Evolutionary conservation across 2,329 filamentous ascomycete species (phyloP), one percentile per base, ranked within the genome.

Genomic region (Cordyceps pruinosa): DNA sequence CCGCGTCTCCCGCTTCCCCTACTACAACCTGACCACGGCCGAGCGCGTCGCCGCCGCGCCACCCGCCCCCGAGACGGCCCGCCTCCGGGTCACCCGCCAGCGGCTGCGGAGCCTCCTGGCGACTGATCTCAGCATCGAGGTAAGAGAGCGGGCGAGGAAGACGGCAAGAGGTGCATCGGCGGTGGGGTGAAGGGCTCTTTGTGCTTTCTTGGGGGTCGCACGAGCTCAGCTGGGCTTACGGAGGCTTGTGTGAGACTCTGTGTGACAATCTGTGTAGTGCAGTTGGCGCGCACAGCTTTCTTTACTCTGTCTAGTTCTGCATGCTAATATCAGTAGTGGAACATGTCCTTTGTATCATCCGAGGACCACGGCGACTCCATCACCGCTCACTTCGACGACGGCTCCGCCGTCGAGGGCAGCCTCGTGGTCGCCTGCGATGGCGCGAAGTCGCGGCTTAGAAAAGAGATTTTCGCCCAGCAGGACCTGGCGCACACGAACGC

Each of bases 21-120:
- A 83, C 60, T 80, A 81, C 45, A 76, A 87, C 64, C 72, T 86
- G 17, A 76, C 69, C 62, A 78, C 73, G 0, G 79, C 75, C 4
- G 70, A 77, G 49, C 61, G 73, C 5, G 69, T 66, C 44, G 64
- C 69, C 0, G 70, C 73, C 0, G 72, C 75, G 10, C 80, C 74
- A 17, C 68, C 69, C 42, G 72, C 77, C 0, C 70, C 76, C 0
- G 74, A 78, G 19, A 68, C 72, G 12, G 67, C 74, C 37, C 70
- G 77, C 1, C 73, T 81, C 26, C 69, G 80, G 3, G 76, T 83
- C 0, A 74, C 73, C 8, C 67, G 80, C 6, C 72, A 76, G 46
- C 70, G 73, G 54, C 65, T 83, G 37, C 68, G 79, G 47, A 67
- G 67, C 37, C 42, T 83, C 34, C 59, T 83, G 57, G 70, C 75